Base-by-base conservation (phyloP, 768 basidiomycete genomes). In the Kwoniella dendrophila region DNA sequence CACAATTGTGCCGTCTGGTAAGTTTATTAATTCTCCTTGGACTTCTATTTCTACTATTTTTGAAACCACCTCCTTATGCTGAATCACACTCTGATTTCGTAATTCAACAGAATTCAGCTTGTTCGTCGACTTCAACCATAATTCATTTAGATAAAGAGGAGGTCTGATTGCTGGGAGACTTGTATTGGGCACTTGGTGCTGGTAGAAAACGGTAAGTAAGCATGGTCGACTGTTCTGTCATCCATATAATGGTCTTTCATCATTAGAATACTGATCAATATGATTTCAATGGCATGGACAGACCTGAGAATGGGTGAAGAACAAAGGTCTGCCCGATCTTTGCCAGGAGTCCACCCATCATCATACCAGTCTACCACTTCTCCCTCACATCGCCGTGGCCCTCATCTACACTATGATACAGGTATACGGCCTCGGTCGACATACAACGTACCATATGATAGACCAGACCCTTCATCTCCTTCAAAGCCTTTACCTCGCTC, bases 271-370 rank as follows among this genome's bases (percentile, higher is more conserved):
- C 18, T n/a, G 11, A 20, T 5, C 24, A 24, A 44, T 24, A 22
- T 44, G 20, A 20, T 44, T 11, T n/a, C n/a, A 2, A 18, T 44
- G 43, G 24, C 24, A 7, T 44, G 11, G 43, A 44, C 43, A 44
- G 43, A 24, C 18, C 43, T 36, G 33, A 53, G 34, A 6, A 53
- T 53, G 52, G 52, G 38, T 20, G 52, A 53, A 22, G 52, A 53
- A 24, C 33, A 22, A 27, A 47, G 43, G 26, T 56, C 44, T 14
- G 30, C 34, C 30, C 41, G 55, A 40, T 56, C 55, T 45, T 34
- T 56, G 30, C 32, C 55, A 27, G 33, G 29, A 33, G 34, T 44
- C 18, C 32, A 41, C n/a, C n/a, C 30, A 14, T 41, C 43, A 8
- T 14, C 44, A n/a, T 2, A 14, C 27, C 44, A 14, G 18, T 1